Base-by-base conservation (phyloP, 805 yeast genomes). In the Myxozyma sirexii region DNA sequence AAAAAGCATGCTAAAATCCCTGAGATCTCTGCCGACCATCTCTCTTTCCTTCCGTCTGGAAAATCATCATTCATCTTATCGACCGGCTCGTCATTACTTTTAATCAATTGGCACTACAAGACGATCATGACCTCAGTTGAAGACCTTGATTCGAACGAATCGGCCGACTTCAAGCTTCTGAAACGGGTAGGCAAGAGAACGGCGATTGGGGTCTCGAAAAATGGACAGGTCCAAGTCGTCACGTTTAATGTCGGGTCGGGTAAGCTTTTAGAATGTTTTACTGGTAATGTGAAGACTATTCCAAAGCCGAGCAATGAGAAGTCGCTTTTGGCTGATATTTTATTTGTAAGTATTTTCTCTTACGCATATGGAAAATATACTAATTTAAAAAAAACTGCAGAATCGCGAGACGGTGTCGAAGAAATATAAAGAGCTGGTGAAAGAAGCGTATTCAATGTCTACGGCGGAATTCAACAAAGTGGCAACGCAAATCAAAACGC, bases 61-160 rank as follows among this genome's bases (percentile, higher is more conserved):
- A 59, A 55, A 43, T 26, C 65, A 8, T 38, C 65, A 1, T 26
- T 61, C 24, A 42, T 61, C 10, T 37, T 58, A 7, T 48, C 54
- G n/a, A 56, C 62, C 5, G 62, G 65, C 24, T 8, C 54, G 1
- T 23, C 50, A 23, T 42, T 62, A 6, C 10, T 47, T 12, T 46
- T 62, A 29, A 45, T 62, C 46, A 56, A 61, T 44, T 56, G 63
- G 64, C 57, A 48, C 8, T 60, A 62, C 52, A 53, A 60, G 19
- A 54, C 54, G 10, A 27, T 62, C 24, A 45, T 60, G 29, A 57
- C 56, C 8, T 48, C 56, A 7, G 35, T 52, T 21, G 61, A 56
- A 10, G 27, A 45, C 2, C 17, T 54, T 8, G 61, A 47, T 4
- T 5, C 39, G 8, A 44, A 27, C 41, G 47, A 21, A 4, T 41